A percentile compares a stretch with the other conserved stretches of the same genome.
Conservation (phyloP, 1,284 basidiomycete genomes). For the Leccinum solheimii region DNA sequence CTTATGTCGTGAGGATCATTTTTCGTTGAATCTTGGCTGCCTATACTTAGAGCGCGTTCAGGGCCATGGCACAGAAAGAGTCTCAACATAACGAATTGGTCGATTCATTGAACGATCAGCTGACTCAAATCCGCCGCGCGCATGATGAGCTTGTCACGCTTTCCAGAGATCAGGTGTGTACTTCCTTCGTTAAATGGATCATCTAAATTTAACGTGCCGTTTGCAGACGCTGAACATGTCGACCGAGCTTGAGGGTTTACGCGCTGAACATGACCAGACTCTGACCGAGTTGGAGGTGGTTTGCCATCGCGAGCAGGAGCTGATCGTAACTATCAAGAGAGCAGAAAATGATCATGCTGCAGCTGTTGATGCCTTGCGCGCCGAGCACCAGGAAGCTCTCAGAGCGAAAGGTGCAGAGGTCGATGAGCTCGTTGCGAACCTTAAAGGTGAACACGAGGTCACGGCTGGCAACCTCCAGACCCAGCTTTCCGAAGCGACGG, state of each 20-base stretch:
- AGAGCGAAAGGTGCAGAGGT: conserved; percentile 53
- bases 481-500: conserved; percentile 46
- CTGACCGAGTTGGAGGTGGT: conserved; percentile 54
- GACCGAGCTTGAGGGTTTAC: conserved; percentile 74
- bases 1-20: conserved; percentile 72
- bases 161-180: conserved; percentile 74
- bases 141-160: conserved; percentile 78
- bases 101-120: conserved; percentile 65
- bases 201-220: not conserved
- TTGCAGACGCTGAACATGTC: conserved; percentile 81
- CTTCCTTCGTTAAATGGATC: not conserved
- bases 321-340: conserved; percentile 50
- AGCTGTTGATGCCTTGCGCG: conserved; percentile 51
- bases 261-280: conserved; percentile 57
- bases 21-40: conserved; percentile 6
- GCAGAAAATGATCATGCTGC: conserved; percentile 49
- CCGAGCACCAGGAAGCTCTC: conserved; percentile 55
- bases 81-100: conserved; percentile 78
- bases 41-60: conserved; percentile 32
- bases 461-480: conserved; percentile 39
- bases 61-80: conserved; percentile 95
- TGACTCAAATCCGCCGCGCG: conserved; percentile 70
- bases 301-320: conserved; percentile 55
- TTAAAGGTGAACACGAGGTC: conserved; percentile 45
- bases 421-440: conserved; percentile 44